phyloP scores from a whole-genome alignment of 805 yeast species.

The Candida ficus region DNA sequence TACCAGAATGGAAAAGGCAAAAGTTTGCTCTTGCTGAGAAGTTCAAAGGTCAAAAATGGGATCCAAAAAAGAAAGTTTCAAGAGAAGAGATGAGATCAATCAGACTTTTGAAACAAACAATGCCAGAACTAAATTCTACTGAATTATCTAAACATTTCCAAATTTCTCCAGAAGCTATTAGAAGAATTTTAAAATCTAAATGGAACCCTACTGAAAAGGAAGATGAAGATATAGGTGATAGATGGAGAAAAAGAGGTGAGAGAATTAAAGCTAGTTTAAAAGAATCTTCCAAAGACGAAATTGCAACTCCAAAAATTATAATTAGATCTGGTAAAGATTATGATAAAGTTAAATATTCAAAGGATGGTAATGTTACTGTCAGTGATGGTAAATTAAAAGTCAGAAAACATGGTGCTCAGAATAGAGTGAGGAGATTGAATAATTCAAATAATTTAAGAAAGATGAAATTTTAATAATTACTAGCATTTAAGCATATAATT shows the following conservation, averaged over 20 bases:
- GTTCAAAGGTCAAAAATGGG: slow-evolving; percentile 55
- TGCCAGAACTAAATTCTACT: slow-evolving; percentile 56
- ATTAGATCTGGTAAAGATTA: slow-evolving; percentile 11
- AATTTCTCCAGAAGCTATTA: slow-evolving; percentile 75
- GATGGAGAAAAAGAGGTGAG: slow-evolving; percentile 52
- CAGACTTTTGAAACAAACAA: slow-evolving; percentile 44
- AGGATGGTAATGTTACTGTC: slow-evolving; percentile 2
- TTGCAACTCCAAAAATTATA: slow-evolving; percentile 7
- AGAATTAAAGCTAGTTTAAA: slow-evolving; percentile 24
- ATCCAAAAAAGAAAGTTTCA: slow-evolving; percentile 61
- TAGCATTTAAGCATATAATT: background rate
- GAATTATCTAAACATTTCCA: slow-evolving; percentile 60
- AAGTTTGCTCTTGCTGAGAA: slow-evolving; percentile 59
- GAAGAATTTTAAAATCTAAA: slow-evolving; percentile 70
- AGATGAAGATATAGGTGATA: slow-evolving; percentile 35
- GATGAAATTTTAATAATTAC: slow-evolving; percentile 7
- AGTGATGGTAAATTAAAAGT: background rate
- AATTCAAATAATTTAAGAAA: slow-evolving; percentile 7
- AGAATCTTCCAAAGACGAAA: background rate
- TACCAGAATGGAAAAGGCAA: slow-evolving; percentile 71
- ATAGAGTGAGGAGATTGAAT: slow-evolving; percentile 12
- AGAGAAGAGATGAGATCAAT: slow-evolving; percentile 66
- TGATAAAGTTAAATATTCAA: slow-evolving; percentile 6
- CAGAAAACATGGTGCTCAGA: slow-evolving; percentile 4
- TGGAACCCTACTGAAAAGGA: slow-evolving; percentile 70